Evolutionary conservation across 192 early-diverging fungal species (phyloP).

Genomic region (Coemansia sp.): DNA sequence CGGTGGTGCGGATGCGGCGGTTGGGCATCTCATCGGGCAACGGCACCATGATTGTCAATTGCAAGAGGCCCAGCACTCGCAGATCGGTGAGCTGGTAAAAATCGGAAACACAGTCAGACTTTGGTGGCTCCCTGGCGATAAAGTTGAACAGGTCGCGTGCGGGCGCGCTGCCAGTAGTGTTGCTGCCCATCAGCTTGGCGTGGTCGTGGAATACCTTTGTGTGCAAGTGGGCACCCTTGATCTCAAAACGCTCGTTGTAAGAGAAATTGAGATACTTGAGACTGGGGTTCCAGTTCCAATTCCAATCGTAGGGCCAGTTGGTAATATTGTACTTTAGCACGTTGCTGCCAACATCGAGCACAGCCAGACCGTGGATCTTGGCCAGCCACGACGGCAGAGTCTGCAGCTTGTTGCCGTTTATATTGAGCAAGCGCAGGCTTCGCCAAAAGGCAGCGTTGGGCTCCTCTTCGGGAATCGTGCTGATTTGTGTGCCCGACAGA

Average conservation of each 20-base stretch:
- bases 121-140: constrained; percentile 47
- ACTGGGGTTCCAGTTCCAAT: constrained; percentile 92
- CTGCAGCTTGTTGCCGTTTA: constrained; percentile 88
- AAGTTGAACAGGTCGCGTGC: constrained; percentile 44
- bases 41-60: constrained; percentile 80
- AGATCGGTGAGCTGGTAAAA: constrained; percentile 76
- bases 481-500: constrained; percentile 79
- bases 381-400: constrained; percentile 89
- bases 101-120: constrained; percentile 61
- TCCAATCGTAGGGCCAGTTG: constrained; percentile 96
- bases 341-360: constrained; percentile 86
- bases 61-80: constrained; percentile 82
- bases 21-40: constrained; percentile 80
- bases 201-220: constrained; percentile 51
- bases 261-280: constrained; percentile 88
- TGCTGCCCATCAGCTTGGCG: constrained; percentile 31
- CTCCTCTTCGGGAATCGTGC: constrained; percentile 79
- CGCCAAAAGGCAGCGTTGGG: constrained; percentile 66
- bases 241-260: constrained; percentile 85
- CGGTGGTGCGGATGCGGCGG: constrained; percentile 80
- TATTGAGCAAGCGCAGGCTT: constrained; percentile 66
- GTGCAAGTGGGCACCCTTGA: constrained; percentile 64
- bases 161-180: constrained; percentile 20
- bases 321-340: constrained; percentile 88
- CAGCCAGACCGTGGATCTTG: constrained; percentile 72